A percentile compares a stretch with the other conserved stretches of the same genome.
phyloP scores from a whole-genome alignment of 345 rosid species.

The Heritiera fomes region DNA sequence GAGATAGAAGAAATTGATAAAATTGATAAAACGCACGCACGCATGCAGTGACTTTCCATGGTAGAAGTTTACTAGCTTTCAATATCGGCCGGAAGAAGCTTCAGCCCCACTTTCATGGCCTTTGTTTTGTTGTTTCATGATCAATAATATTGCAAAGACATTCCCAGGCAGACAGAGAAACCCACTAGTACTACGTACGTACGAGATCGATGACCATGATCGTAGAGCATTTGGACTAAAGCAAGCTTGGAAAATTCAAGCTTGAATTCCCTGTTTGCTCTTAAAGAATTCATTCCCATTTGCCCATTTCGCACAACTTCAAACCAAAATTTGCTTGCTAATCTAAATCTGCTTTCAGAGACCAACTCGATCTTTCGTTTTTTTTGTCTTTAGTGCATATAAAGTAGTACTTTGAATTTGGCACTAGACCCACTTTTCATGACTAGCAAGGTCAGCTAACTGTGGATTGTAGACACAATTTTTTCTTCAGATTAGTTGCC shows the following conservation, averaged over 20 bases:
- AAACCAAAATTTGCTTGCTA: background rate
- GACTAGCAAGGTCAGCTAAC: background rate
- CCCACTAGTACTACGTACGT: background rate
- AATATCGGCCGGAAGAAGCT: conserved; percentile 6
- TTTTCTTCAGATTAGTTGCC: background rate
- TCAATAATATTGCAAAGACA: background rate
- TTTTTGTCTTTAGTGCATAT: background rate
- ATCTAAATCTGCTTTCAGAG: background rate
- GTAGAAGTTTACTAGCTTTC: background rate
- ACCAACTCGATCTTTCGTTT: background rate
- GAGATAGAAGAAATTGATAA: background rate
- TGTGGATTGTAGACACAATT: background rate
- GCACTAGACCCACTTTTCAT: background rate
- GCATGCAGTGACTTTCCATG: conserved; percentile 2
- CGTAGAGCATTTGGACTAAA: background rate
- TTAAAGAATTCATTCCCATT: background rate
- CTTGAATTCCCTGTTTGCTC: background rate
- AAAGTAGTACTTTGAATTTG: background rate
- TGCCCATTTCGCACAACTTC: background rate
- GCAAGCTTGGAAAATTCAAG: background rate
- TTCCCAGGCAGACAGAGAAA: background rate
- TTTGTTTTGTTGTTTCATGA: background rate
- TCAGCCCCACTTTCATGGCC: background rate
- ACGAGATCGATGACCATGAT: no score
- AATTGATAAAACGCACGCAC: background rate